Evolutionary conservation across 306 rosid species (phyloP).

Genomic region (Cyamopsis tetragonoloba): DNA sequence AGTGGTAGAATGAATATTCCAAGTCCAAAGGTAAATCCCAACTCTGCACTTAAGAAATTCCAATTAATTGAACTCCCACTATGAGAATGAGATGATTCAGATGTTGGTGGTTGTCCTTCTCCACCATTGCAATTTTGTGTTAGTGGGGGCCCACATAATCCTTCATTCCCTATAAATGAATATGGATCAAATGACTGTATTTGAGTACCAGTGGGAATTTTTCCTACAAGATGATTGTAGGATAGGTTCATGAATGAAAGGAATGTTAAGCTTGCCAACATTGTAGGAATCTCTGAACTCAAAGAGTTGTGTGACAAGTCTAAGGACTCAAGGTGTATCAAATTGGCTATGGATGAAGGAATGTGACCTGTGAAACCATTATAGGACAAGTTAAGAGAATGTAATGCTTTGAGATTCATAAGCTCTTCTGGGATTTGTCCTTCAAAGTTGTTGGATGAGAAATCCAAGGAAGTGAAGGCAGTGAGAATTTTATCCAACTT

Average conservation of each 20-base stretch:
- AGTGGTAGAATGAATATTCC: not conserved
- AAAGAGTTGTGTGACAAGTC: conserved; percentile 35
- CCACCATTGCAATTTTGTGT: not conserved
- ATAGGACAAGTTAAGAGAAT: conserved; percentile 31
- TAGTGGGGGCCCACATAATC: conserved; percentile 33
- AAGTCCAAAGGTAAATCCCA: conserved; percentile 20
- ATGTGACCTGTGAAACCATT: conserved; percentile 28
- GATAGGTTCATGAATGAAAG: conserved; percentile 30
- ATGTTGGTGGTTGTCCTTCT: not conserved
- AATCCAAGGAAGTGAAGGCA: conserved; percentile 21
- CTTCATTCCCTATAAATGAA: conserved; percentile 30
- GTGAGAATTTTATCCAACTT: not conserved
- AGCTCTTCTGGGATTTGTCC: conserved; percentile 32
- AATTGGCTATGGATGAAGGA: conserved; percentile 26
- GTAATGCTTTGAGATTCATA: not conserved
- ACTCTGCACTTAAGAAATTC: not conserved
- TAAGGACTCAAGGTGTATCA: conserved; percentile 32
- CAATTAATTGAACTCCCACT: not conserved
- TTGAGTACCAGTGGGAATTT: conserved; percentile 37
- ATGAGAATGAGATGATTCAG: not conserved
- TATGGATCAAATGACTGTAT: conserved; percentile 27
- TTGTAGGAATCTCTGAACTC: conserved; percentile 17
- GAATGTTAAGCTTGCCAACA: conserved; percentile 15
- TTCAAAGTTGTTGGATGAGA: conserved; percentile 27
- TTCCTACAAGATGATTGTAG: conserved; percentile 28